Evolutionary conservation across 2,329 filamentous ascomycete species (phyloP).

Genomic region (Clonostachys rosea): DNA sequence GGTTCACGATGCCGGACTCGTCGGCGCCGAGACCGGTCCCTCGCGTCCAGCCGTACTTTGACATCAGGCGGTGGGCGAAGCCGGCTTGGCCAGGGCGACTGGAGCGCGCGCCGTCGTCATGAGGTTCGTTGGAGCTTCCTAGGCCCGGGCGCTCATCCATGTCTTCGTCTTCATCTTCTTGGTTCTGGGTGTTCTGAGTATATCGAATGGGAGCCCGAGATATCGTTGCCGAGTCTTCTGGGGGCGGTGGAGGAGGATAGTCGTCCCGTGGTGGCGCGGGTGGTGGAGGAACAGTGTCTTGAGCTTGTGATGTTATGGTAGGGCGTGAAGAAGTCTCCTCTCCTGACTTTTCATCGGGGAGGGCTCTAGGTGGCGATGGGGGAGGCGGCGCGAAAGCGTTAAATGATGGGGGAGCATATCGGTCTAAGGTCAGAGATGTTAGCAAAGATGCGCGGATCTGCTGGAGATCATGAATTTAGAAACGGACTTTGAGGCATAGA

Average conservation of each 20-base stretch:
- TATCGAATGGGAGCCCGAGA: slow-evolving; percentile 78
- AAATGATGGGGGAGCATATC: slow-evolving; percentile 38
- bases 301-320: slow-evolving; percentile 15
- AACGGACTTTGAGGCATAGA: slow-evolving; percentile 24
- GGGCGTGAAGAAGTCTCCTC: slow-evolving; percentile 65
- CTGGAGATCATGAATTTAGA: background rate
- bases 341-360: slow-evolving; percentile 56
- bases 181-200: slow-evolving; percentile 18
- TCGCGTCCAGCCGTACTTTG: slow-evolving; percentile 90
- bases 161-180: slow-evolving; percentile 31
- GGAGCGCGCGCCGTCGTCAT: slow-evolving; percentile 42
- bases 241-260: slow-evolving; percentile 24
- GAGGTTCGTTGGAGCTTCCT: slow-evolving; percentile 1
- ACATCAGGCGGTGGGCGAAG: slow-evolving; percentile 84
- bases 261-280: slow-evolving; percentile 9
- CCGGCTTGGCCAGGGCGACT: slow-evolving; percentile 73
- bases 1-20: slow-evolving; percentile 77
- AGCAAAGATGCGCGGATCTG: background rate
- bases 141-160: background rate
- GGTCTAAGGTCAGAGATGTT: background rate
- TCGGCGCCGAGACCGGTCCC: slow-evolving; percentile 83
- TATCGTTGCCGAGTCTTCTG: slow-evolving; percentile 55
- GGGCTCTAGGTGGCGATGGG: slow-evolving; percentile 36
- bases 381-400: slow-evolving; percentile 52
- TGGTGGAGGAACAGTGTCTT: slow-evolving; percentile 20